phyloP scores from a whole-genome alignment of 2,329 filamentous ascomycete species.

The Albophoma yamanashiensis region DNA sequence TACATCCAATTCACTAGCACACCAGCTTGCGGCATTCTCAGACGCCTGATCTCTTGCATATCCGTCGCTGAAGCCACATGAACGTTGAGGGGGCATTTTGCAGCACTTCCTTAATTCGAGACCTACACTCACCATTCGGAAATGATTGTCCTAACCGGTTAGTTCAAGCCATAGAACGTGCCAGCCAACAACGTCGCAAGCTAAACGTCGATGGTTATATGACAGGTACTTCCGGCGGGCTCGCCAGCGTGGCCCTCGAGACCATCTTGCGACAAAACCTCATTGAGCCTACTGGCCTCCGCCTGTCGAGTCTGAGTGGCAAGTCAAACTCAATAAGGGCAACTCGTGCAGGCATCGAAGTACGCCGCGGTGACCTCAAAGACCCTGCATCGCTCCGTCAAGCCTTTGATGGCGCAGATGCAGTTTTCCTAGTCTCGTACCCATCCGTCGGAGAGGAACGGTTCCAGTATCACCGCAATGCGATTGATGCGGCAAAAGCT shows the following conservation, averaged over 20 bases:
- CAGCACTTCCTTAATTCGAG: no score
- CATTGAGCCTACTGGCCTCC: not conserved
- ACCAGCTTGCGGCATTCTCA: no score
- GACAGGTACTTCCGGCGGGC: not conserved
- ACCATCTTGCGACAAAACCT: not conserved
- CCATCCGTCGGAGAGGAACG: not conserved
- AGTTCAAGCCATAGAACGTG: not conserved
- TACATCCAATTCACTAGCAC: no score
- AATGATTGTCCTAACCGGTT: not conserved
- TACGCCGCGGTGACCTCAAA: not conserved
- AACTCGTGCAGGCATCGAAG: not conserved
- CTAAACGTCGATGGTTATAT: no score
- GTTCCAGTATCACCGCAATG: not conserved
- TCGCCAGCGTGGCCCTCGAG: not conserved
- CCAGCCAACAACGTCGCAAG: no score
- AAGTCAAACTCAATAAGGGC: not conserved
- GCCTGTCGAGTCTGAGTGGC: not conserved
- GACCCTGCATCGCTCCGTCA: not conserved
- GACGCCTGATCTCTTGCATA: no score
- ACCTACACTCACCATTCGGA: no score
- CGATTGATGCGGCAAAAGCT: not conserved
- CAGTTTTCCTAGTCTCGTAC: not conserved
- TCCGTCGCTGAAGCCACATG: no score
- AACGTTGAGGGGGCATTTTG: no score
- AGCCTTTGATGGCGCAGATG: not conserved